phyloP scores from a whole-genome alignment of 345 rosid species.

The Euphorbia tirucalli region DNA sequence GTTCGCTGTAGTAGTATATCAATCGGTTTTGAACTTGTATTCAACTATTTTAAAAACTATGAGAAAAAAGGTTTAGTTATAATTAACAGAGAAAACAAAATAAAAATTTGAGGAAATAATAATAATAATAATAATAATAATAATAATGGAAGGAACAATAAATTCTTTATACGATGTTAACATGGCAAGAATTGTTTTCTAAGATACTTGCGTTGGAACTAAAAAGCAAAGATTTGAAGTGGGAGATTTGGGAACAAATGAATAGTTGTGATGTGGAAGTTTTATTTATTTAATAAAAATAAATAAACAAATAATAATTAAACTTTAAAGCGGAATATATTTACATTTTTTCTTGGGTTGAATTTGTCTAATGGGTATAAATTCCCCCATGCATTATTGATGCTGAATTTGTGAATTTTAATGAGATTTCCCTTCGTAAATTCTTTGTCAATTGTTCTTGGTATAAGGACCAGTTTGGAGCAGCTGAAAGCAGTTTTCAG shows the following conservation, averaged over 20 bases:
- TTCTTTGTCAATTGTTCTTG: neutral
- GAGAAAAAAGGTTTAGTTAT: no score
- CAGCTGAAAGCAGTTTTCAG: no score
- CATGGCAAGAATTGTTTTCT: neutral
- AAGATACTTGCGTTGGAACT: constrained; percentile 13
- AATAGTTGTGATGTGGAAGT: neutral
- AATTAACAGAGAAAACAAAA: no score
- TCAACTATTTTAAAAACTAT: no score
- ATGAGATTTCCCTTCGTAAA: neutral
- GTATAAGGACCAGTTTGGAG: no score
- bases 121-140: no score
- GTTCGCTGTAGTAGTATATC: no score
- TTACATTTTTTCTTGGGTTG: neutral
- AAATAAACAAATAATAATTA: neutral
- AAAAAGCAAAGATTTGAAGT: constrained; percentile 3
- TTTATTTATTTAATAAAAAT: no score
- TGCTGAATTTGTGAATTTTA: neutral
- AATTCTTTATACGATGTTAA: no score
- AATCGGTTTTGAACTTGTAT: no score
- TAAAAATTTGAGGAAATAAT: no score
- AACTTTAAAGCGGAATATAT: neutral
- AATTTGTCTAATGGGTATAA: neutral
- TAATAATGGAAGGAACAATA: no score
- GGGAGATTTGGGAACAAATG: constrained; percentile 9
- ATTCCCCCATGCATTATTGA: neutral